These are phyloP conservation scores for Eutypella sp. DNA, from an alignment of 2,329 filamentous ascomycete genomes.

Conservation along the genomic window DNA sequence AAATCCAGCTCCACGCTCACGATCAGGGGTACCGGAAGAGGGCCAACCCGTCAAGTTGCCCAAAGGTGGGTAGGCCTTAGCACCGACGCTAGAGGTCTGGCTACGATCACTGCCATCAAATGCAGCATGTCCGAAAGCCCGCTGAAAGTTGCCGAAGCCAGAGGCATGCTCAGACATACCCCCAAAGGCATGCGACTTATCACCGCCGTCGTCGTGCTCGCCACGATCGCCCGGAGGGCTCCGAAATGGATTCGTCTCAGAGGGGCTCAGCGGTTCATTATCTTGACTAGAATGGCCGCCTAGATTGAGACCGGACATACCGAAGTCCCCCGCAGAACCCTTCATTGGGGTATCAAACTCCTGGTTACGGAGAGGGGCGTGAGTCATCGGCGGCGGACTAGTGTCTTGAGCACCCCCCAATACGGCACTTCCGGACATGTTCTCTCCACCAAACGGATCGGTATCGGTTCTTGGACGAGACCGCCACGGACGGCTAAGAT, in stretches of 20 bases:
- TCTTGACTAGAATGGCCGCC: slow-evolving; percentile 52
- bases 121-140: slow-evolving; percentile 41
- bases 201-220: slow-evolving; percentile 54
- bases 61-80: slow-evolving; percentile 64
- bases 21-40: slow-evolving; percentile 63
- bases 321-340: slow-evolving; percentile 52
- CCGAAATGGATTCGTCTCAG: slow-evolving; percentile 92
- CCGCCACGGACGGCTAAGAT: slow-evolving; percentile 48
- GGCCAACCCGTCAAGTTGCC: slow-evolving; percentile 60
- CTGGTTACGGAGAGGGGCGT: slow-evolving; percentile 30
- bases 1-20: slow-evolving; percentile 50
- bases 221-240: slow-evolving; percentile 75
- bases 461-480: slow-evolving; percentile 64
- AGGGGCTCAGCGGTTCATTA: slow-evolving; percentile 80
- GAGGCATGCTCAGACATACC: slow-evolving; percentile 46
- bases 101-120: slow-evolving; percentile 79
- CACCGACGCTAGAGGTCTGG: slow-evolving; percentile 83
- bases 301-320: slow-evolving; percentile 56
- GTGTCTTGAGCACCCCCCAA: slow-evolving; percentile 72
- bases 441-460: slow-evolving; percentile 66
- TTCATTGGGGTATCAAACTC: slow-evolving; percentile 52
- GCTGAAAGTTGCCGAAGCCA: slow-evolving; percentile 40
- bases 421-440: slow-evolving; percentile 63
- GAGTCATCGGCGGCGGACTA: slow-evolving; percentile 38
- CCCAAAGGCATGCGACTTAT: slow-evolving; percentile 46